Evolutionary conservation across 768 basidiomycete species (phyloP).

Genomic region (Collybia sordida): DNA sequence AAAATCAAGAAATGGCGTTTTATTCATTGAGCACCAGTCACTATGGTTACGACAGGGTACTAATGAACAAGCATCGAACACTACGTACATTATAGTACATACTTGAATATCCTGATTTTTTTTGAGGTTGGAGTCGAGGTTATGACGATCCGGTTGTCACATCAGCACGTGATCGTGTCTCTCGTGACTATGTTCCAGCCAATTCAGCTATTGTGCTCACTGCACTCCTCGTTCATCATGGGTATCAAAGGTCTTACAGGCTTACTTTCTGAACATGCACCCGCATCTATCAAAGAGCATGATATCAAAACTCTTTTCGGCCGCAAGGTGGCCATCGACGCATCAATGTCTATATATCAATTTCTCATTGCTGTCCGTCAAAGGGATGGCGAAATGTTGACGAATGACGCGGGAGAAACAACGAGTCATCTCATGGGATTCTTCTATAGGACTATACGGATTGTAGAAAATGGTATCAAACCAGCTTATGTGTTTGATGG

Average conservation of each 20-base stretch:
- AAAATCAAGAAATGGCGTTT: no score
- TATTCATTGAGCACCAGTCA: no score
- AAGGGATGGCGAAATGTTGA: constrained; percentile 94
- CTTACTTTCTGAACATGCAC: constrained; percentile 87
- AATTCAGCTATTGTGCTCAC: no score
- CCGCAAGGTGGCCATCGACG: constrained; percentile 97
- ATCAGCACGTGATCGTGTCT: no score
- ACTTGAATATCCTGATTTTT: no score
- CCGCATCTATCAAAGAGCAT: constrained; percentile 84
- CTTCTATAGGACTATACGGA: constrained; percentile 96
- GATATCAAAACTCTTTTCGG: constrained; percentile 98
- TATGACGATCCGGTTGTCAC: no score
- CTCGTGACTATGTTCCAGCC: no score
- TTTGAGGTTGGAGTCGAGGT: no score
- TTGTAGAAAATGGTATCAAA: constrained; percentile 98
- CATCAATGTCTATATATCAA: constrained; percentile 96
- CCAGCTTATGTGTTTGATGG: constrained; percentile 98
- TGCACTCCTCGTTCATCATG: constrained; percentile 40
- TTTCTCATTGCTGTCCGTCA: constrained; percentile 98
- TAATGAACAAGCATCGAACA: no score
- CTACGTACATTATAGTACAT: no score
- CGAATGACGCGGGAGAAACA: constrained; percentile 96
- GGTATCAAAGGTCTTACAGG: constrained; percentile 96
- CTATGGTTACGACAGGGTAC: no score
- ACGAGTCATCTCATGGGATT: constrained; percentile 99